phyloP scores from a whole-genome alignment of 768 basidiomycete genomes.

The Tephrocybe sp. region DNA sequence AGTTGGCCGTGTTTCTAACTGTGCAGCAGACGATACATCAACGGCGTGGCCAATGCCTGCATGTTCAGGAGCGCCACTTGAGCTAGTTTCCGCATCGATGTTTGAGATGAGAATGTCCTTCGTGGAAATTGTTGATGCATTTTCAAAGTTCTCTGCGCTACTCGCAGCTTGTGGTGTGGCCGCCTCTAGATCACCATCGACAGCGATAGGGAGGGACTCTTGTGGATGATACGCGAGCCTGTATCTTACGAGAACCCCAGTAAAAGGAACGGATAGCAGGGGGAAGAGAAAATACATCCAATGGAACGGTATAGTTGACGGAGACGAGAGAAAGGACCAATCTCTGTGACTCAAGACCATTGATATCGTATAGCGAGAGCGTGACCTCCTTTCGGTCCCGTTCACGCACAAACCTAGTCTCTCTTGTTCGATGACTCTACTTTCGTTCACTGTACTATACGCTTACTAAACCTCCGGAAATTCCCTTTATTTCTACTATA shows the following conservation, averaged over 20 bases:
- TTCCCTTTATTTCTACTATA: too few relatives aligned
- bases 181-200: slow-evolving; percentile 4
- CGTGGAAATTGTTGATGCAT: neutral
- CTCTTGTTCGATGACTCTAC: too few relatives aligned
- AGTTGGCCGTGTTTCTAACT: slow-evolving; percentile 5
- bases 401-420: too few relatives aligned
- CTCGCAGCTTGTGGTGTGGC: neutral
- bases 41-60: neutral
- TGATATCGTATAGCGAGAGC: too few relatives aligned
- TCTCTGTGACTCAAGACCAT: neutral
- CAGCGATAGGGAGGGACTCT: neutral
- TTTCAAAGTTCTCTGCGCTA: neutral
- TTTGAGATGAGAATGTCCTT: neutral
- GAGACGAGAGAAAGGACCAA: neutral
- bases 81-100: neutral
- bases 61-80: neutral
- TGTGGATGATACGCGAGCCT: slow-evolving; percentile 19
- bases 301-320: neutral
- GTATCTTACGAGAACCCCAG: slow-evolving; percentile 21
- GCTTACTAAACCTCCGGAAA: too few relatives aligned
- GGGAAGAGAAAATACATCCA: slow-evolving; percentile 2
- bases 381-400: too few relatives aligned
- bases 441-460: too few relatives aligned
- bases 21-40: neutral
- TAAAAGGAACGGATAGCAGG: slow-evolving; percentile 18